Evolutionary conservation across 345 rosid species (phyloP), one percentile per base, ranked within the genome.

Genomic region (Populus pruinosa): DNA sequence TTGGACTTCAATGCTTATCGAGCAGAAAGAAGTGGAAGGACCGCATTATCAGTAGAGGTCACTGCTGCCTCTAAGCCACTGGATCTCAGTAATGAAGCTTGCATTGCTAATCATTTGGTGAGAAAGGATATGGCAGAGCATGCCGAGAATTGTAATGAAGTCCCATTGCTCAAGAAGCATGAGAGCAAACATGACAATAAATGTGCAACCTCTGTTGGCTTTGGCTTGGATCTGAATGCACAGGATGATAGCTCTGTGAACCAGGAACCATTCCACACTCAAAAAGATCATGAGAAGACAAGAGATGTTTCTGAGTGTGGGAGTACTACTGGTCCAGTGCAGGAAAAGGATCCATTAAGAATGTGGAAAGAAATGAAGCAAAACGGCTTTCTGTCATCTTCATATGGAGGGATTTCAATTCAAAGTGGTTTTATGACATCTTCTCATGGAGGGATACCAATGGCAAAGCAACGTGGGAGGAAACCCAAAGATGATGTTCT

Each of bases 291-390:
- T 62, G 78, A 74, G 53, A 87, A 83, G 74, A 41, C 76, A 3
- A 81, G 49, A 20, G 90, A 83, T 83, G 87, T 79, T 79, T 93
- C 94, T 35, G 95, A 93, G 79, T 89, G 97, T 78, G 94, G 86
- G 76, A 92, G 98, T 79, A 85, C 93, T 67, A 85, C 77, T 76
- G 88, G 79, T 67, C 82, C 89, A 55, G 62, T 73, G 67, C 85
- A 81, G 79, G 88, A 78, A 80, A 90, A 85, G 76, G 97, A 93
- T 83, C 71, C 97, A 1, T 78, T 93, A 80, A 88, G 81, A 78
- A 50, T 89, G 49, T 94, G 98, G 99, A 86, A 87, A 82, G 93
- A 87, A 79, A 92, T 96, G 98, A 96, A 94, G 83, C 90, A 87
- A 73, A 96, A 91, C 20, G 98, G 98, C 29, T 96, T 90, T 79